These are phyloP conservation scores for Mortierella antarctica DNA, from an alignment of 192 early-diverging fungal species.

Conservation along the genomic window DNA sequence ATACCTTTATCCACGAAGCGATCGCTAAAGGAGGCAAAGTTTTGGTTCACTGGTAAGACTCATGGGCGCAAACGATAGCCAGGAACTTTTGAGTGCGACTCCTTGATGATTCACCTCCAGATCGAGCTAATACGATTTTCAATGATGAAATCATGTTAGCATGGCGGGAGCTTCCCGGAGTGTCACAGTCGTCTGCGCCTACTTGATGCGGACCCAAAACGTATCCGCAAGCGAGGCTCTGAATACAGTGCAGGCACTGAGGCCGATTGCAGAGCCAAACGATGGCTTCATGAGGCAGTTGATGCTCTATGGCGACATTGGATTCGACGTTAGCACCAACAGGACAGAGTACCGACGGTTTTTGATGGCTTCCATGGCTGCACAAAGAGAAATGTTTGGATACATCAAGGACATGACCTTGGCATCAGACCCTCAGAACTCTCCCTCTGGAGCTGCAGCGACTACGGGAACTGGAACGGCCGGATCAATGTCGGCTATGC, in stretches of 20 bases:
- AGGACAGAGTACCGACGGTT: slow-evolving; percentile 74
- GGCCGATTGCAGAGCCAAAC: slow-evolving; percentile 70
- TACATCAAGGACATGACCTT: slow-evolving; percentile 66
- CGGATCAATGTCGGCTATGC: slow-evolving; percentile 1
- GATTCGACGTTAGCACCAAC: slow-evolving; percentile 64
- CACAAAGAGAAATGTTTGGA: slow-evolving; percentile 66
- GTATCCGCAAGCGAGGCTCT: slow-evolving; percentile 64
- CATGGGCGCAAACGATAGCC: no score
- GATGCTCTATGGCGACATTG: slow-evolving; percentile 67
- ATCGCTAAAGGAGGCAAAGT: slow-evolving; percentile 61
- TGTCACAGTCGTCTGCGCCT: slow-evolving; percentile 71
- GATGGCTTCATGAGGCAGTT: slow-evolving; percentile 73
- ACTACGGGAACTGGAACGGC: slow-evolving; percentile 13
- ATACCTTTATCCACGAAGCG: slow-evolving; percentile 65
- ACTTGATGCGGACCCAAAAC: slow-evolving; percentile 69
- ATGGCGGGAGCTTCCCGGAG: slow-evolving; percentile 74
- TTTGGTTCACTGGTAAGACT: slow-evolving; percentile 73
- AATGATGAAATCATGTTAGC: background rate
- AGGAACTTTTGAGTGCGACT: background rate
- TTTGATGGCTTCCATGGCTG: slow-evolving; percentile 69
- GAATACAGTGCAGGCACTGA: slow-evolving; percentile 39
- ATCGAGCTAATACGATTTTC: no score
- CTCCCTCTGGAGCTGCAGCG: slow-evolving; percentile 9
- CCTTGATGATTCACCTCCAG: no score
- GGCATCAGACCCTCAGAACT: slow-evolving; percentile 61